Conservation (phyloP, 495 filamentous ascomycete genomes). For the Astrothelium subdiscretum region DNA sequence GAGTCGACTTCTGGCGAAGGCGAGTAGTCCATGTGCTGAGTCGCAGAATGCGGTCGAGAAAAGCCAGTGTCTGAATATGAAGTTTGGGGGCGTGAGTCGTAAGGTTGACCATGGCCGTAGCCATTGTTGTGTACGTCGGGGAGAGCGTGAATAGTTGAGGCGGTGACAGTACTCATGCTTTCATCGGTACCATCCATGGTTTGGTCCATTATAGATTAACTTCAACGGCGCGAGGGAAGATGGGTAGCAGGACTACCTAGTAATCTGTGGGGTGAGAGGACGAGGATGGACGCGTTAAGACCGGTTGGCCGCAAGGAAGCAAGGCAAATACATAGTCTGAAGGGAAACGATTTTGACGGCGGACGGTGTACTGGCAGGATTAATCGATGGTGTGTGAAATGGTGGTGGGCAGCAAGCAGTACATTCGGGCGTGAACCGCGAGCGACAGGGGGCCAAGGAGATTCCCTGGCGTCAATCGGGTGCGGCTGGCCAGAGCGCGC, state of each 20-base stretch:
- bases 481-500: neutral
- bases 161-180: slow-evolving; percentile 29
- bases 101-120: slow-evolving; percentile 11
- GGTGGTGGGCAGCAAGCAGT: neutral
- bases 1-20: slow-evolving; percentile 8
- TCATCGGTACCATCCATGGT: slow-evolving; percentile 10
- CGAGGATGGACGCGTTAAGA: neutral
- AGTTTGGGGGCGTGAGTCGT: slow-evolving; percentile 28
- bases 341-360: neutral
- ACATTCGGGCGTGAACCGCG: neutral
- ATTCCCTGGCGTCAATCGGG: neutral
- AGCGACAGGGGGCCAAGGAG: neutral
- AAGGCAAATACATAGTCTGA: neutral
- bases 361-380: neutral
- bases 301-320: neutral
- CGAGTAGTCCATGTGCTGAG: slow-evolving; percentile 16
- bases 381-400: neutral
- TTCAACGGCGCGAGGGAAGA: neutral
- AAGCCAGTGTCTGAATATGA: slow-evolving; percentile 33
- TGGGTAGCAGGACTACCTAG: neutral
- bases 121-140: slow-evolving; percentile 14
- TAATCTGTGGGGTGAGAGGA: neutral
- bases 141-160: slow-evolving; percentile 22
- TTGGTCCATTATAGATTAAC: slow-evolving; percentile 9
- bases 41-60: slow-evolving; percentile 18